Conservation (phyloP, 805 yeast species). For the Saturnispora serradocipensis region DNA sequence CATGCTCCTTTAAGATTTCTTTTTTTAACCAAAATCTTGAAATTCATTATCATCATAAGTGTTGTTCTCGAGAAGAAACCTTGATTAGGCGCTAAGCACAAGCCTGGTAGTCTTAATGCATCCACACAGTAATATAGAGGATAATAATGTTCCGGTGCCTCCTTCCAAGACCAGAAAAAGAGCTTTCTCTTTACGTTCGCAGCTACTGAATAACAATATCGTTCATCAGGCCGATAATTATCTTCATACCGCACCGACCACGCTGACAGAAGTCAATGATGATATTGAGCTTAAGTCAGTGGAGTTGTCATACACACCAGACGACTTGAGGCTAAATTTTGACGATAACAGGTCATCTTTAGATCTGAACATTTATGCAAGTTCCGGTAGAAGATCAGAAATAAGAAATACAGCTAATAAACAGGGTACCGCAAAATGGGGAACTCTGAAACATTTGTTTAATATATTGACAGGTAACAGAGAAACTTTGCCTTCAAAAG, state of each 20-base stretch:
- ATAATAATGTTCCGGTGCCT: constrained; percentile 9
- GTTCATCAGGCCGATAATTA: constrained; percentile 18
- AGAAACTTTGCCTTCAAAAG: constrained; percentile 42
- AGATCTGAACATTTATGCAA: background rate
- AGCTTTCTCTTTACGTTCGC: constrained; percentile 61
- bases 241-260: constrained; percentile 8
- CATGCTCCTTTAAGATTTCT: background rate
- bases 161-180: constrained; percentile 38
- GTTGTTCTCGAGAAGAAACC: background rate
- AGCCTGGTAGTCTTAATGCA: background rate
- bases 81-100: background rate
- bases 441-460: background rate
- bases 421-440: background rate
- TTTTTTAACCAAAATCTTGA: background rate
- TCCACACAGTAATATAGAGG: background rate
- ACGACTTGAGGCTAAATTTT: constrained; percentile 18
- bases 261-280: constrained; percentile 10
- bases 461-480: constrained; percentile 34
- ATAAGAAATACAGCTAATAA: constrained; percentile 16
- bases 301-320: constrained; percentile 23
- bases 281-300: constrained; percentile 29
- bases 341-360: constrained; percentile 7
- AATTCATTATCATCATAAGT: background rate
- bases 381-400: background rate
- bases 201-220: constrained; percentile 43